Conservation (phyloP, 1,284 basidiomycete genomes). For the Malassezia nana region DNA sequence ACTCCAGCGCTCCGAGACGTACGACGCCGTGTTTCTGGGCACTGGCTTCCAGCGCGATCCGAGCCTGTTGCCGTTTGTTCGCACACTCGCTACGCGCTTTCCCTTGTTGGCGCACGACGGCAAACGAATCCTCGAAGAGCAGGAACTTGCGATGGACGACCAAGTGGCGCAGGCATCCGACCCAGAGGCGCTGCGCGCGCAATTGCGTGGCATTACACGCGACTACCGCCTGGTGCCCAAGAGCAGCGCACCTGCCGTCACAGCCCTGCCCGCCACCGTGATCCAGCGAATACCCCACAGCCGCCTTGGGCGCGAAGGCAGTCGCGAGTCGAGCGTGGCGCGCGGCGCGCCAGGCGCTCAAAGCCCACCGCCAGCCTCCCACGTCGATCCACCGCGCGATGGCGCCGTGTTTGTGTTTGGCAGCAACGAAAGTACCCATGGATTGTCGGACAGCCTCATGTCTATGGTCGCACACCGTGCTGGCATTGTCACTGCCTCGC, state of each 20-base stretch:
- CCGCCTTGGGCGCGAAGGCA: slow-evolving; percentile 12
- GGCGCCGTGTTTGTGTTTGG: slow-evolving; percentile 36
- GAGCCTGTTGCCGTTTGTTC: slow-evolving; percentile 25
- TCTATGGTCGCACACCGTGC: slow-evolving; percentile 40
- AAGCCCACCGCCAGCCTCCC: neutral
- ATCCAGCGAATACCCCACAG: slow-evolving; percentile 1
- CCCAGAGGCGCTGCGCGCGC: slow-evolving; percentile 26
- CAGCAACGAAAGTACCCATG: slow-evolving; percentile 45
- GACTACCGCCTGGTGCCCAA: slow-evolving; percentile 39
- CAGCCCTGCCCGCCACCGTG: neutral
- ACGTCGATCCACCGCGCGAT: neutral
- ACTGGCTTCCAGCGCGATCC: slow-evolving; percentile 39
- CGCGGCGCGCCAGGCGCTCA: slow-evolving; percentile 20
- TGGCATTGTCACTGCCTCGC: slow-evolving; percentile 31
- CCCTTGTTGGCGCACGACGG: slow-evolving; percentile 27
- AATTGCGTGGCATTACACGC: slow-evolving; percentile 40
- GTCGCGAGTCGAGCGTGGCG: slow-evolving; percentile 3
- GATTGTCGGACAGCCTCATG: slow-evolving; percentile 38
- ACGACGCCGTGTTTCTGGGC: slow-evolving; percentile 43
- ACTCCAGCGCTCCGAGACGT: slow-evolving; percentile 12
- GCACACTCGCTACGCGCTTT: slow-evolving; percentile 27
- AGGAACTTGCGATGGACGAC: slow-evolving; percentile 20
- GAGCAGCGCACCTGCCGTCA: neutral
- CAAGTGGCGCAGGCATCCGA: slow-evolving; percentile 23
- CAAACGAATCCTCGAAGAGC: slow-evolving; percentile 19